Conservation (phyloP, 148 eudicot species). For the Rhododendron simsii region DNA sequence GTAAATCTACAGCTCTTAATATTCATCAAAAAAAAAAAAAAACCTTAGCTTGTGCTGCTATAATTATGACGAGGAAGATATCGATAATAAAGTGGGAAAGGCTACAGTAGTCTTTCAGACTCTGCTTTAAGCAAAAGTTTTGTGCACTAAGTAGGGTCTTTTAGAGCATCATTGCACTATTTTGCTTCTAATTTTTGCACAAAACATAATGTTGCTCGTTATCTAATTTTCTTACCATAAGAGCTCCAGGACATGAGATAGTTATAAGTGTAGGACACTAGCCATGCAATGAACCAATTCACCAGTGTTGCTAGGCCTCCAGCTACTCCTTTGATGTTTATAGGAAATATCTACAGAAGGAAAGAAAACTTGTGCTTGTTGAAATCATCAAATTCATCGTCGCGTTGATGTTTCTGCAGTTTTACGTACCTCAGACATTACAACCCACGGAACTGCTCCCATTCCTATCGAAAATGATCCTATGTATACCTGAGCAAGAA, state of each 20-base stretch:
- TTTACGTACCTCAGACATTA: slow-evolving; percentile 81
- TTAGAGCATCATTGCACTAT: background rate
- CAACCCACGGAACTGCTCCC: slow-evolving; percentile 95
- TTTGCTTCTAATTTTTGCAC: background rate
- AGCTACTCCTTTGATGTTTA: slow-evolving; percentile 82
- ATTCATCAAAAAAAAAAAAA: background rate
- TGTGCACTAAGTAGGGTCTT: background rate
- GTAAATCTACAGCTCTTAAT: background rate
- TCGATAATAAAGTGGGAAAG: background rate
- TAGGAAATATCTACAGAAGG: slow-evolving; percentile 64
- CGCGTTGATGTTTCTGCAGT: background rate
- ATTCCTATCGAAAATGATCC: slow-evolving; percentile 76
- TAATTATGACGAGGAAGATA: background rate
- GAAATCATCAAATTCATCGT: background rate
- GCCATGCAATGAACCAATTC: slow-evolving; percentile 95
- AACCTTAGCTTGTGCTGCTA: background rate
- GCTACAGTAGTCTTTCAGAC: background rate
- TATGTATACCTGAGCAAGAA: slow-evolving; percentile 55
- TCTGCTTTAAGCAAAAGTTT: background rate
- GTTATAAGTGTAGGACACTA: slow-evolving; percentile 75
- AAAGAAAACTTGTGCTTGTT: background rate
- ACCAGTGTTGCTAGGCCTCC: slow-evolving; percentile 92
- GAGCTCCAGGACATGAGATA: slow-evolving; percentile 88
- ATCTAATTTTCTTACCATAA: slow-evolving; percentile 43
- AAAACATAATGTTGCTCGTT: background rate